Percentiles rank a stretch among this genome's conserved stretches.
Evolutionary conservation across 805 yeast species (phyloP).

Genomic region (Pichia nanzhaoensis): DNA sequence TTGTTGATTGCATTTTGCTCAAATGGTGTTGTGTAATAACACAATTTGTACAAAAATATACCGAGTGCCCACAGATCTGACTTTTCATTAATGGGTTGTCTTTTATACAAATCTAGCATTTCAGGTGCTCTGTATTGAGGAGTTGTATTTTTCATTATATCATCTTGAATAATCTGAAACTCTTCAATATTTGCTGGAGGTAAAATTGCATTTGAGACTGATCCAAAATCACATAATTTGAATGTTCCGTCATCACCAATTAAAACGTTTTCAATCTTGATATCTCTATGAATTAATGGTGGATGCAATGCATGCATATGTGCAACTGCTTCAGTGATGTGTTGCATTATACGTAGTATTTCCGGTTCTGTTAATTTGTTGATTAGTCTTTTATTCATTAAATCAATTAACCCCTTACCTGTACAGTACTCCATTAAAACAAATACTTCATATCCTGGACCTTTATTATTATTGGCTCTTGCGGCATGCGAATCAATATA

Average conservation of each 20-base stretch:
- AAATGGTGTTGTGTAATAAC: conserved; percentile 80
- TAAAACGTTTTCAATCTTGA: conserved; percentile 75
- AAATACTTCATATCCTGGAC: conserved; percentile 64
- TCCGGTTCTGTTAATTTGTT: conserved; percentile 63
- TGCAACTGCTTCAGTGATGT: conserved; percentile 66
- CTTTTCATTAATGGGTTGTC: conserved; percentile 72
- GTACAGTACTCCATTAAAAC: conserved; percentile 76
- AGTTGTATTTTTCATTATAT: conserved; percentile 71
- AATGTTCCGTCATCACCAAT: conserved; percentile 51
- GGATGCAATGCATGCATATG: conserved; percentile 61
- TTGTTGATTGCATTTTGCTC: conserved; percentile 42
- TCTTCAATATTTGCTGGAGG: conserved; percentile 61
- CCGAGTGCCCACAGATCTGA: conserved; percentile 86
- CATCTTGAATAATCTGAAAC: conserved; percentile 52
- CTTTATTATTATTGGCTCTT: conserved; percentile 29
- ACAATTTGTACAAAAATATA: conserved; percentile 65
- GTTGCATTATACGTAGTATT: conserved; percentile 59
- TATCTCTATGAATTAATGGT: conserved; percentile 62
- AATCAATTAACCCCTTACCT: conserved; percentile 68
- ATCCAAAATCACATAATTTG: conserved; percentile 79
- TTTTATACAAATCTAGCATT: conserved; percentile 66
- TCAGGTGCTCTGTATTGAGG: conserved; percentile 84
- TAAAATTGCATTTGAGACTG: conserved; percentile 58
- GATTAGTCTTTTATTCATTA: conserved; percentile 66
- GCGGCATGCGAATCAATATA: conserved; percentile 76